phyloP scores from a whole-genome alignment of 306 rosid genomes.

The Acacia crassicarpa region DNA sequence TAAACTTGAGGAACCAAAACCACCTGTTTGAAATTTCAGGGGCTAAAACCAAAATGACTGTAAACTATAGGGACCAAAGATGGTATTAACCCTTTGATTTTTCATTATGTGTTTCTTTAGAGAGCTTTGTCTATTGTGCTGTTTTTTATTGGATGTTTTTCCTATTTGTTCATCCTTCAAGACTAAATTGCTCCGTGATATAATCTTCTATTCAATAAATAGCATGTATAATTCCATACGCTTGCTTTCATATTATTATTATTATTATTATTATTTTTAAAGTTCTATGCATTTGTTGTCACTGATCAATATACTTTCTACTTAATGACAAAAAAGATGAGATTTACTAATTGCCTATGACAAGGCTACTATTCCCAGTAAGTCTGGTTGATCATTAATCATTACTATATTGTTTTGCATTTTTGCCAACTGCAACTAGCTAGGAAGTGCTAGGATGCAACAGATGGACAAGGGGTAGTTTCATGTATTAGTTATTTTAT shows the following conservation, averaged over 20 bases:
- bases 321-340: background rate
- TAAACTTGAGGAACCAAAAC: too few relatives aligned
- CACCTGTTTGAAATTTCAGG: too few relatives aligned
- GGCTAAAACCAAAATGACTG: too few relatives aligned
- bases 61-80: too few relatives aligned
- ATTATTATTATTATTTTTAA: too few relatives aligned
- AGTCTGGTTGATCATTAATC: background rate
- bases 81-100: background rate
- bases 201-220: background rate
- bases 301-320: background rate
- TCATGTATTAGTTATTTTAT: too few relatives aligned
- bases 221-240: background rate
- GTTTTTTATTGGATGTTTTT: background rate
- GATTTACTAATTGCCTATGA: background rate
- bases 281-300: background rate
- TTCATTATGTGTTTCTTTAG: background rate
- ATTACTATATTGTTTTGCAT: background rate
- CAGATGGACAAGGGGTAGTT: too few relatives aligned
- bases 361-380: background rate
- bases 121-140: background rate
- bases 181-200: background rate
- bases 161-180: background rate
- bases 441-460: background rate
- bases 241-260: background rate
- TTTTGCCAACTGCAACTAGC: background rate